Conservation (phyloP, 2,329 filamentous ascomycete genomes). For the Harringtonia lauricola region DNA sequence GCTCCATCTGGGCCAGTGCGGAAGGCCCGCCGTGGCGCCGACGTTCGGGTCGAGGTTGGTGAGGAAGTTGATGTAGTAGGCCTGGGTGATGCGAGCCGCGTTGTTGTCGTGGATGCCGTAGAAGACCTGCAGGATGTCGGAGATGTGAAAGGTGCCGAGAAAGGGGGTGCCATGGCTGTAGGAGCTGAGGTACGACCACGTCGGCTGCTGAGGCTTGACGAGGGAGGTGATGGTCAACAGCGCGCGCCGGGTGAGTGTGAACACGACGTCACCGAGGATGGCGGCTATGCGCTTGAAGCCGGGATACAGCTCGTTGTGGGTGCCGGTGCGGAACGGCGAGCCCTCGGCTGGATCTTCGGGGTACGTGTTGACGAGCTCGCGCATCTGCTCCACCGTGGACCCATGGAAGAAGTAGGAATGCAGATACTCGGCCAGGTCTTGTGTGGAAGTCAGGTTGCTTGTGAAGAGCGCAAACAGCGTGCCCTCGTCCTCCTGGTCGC, state of each 20-base stretch:
- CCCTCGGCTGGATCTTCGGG: constrained; percentile 43
- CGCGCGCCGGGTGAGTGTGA: constrained; percentile 58
- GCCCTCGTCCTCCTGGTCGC: constrained; percentile 72
- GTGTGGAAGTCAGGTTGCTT: constrained; percentile 51
- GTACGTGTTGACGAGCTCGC: constrained; percentile 51
- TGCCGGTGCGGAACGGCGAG: constrained; percentile 59
- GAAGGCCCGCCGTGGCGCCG: constrained; percentile 24
- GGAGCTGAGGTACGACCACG: constrained; percentile 65
- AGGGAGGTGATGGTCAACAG: constrained; percentile 36
- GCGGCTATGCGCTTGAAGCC: constrained; percentile 69
- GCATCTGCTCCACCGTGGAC: constrained; percentile 39
- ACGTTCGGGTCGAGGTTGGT: constrained; percentile 61
- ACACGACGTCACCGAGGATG: constrained; percentile 63
- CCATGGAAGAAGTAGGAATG: constrained; percentile 45
- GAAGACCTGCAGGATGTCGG: constrained; percentile 59
- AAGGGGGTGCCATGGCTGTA: constrained; percentile 63
- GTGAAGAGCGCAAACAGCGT: constrained; percentile 65
- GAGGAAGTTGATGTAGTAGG: constrained; percentile 65
- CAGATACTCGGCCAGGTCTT: constrained; percentile 51
- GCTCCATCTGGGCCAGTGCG: constrained; percentile 31
- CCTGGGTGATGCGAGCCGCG: constrained; percentile 46
- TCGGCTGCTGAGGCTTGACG: constrained; percentile 31
- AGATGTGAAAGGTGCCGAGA: constrained; percentile 65
- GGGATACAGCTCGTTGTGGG: constrained; percentile 62
- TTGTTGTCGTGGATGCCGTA: constrained; percentile 53